Conservation (phyloP, 257 asterid genomes). For the Nicotiana benthamiana region DNA sequence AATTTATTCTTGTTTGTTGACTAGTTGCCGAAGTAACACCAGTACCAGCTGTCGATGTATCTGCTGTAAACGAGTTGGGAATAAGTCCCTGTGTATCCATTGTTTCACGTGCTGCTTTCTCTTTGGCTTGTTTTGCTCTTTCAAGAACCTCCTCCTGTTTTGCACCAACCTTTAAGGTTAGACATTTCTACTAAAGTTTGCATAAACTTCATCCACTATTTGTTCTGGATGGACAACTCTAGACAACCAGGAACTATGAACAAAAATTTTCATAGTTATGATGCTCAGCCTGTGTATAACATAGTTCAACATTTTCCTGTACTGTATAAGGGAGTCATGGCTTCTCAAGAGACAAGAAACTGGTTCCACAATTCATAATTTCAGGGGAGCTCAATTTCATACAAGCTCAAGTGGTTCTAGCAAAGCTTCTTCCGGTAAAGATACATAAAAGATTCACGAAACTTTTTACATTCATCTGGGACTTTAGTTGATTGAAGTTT, state of each 20-base stretch:
- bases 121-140: conserved; percentile 75
- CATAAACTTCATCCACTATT: not conserved
- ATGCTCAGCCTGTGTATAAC: not conserved
- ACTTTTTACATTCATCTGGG: not conserved
- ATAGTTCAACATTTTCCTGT: not conserved
- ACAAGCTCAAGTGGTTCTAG: not conserved
- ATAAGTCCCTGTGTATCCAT: conserved; percentile 38
- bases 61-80: conserved; percentile 22
- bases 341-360: not conserved
- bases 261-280: not conserved
- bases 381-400: not conserved
- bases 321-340: not conserved
- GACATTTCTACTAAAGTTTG: not conserved
- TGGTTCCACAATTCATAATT: not conserved
- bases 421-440: not conserved
- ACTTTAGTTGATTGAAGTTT: not conserved
- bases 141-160: conserved; percentile 74
- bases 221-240: not conserved
- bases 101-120: conserved; percentile 60
- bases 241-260: not conserved
- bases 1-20: conserved; percentile 2
- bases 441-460: not conserved
- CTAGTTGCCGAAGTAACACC: conserved; percentile 16
- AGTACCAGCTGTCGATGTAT: conserved; percentile 15
- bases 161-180: not conserved